Conservation (phyloP, 2,329 filamentous ascomycete species). For the Balansia obtecta region DNA sequence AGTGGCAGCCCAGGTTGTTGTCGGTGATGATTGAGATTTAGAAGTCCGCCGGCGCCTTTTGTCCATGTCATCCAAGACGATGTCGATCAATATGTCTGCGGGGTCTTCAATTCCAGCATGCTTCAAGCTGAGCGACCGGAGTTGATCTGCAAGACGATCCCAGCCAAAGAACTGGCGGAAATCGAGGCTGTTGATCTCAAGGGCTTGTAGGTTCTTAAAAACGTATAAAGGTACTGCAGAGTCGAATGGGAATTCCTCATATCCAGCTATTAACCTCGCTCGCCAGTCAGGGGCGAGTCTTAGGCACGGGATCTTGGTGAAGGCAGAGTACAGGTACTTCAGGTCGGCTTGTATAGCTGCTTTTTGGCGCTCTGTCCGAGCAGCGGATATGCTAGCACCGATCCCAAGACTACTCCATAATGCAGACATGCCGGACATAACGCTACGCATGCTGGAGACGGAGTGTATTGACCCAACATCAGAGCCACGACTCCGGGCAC, state of each 20-base stretch:
- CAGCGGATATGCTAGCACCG: conserved; percentile 62
- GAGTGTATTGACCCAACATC: conserved; percentile 90
- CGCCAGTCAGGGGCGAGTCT: conserved; percentile 86
- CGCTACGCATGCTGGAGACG: conserved; percentile 90
- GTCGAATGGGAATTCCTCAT: conserved; percentile 96
- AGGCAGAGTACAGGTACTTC: conserved; percentile 94
- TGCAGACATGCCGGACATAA: conserved; percentile 93
- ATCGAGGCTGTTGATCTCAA: conserved; percentile 92
- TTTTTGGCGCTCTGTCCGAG: conserved; percentile 83
- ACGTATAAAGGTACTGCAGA: conserved; percentile 91
- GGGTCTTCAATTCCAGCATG: conserved; percentile 81
- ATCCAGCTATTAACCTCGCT: conserved; percentile 78
- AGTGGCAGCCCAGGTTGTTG: conserved; percentile 50
- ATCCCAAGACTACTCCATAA: conserved; percentile 85
- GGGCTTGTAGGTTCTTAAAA: conserved; percentile 90
- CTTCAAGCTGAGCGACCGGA: conserved; percentile 80
- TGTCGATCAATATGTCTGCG: conserved; percentile 78
- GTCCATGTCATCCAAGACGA: conserved; percentile 94
- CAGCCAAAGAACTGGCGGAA: conserved; percentile 96
- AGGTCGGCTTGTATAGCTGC: conserved; percentile 73
- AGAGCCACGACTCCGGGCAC: conserved; percentile 64
- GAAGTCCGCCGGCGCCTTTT: conserved; percentile 78
- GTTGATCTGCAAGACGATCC: conserved; percentile 85
- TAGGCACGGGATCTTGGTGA: conserved; percentile 93
- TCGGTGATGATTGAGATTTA: conserved; percentile 72